These are phyloP conservation scores for Neoarthrinium moseri DNA, from an alignment of 2,329 filamentous ascomycete genomes.

Conservation along the genomic window DNA sequence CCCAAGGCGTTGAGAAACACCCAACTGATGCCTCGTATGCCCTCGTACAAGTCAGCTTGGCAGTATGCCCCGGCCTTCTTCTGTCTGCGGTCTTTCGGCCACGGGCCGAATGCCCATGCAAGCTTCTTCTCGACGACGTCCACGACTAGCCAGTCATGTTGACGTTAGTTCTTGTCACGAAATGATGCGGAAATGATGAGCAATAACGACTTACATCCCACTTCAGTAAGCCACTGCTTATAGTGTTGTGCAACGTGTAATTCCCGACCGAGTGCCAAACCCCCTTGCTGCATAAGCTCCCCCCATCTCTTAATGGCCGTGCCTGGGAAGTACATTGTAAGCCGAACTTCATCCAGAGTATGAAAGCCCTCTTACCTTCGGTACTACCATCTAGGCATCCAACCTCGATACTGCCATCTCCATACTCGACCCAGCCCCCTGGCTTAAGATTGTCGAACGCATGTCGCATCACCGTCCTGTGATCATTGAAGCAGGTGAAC, in stretches of 20 bases:
- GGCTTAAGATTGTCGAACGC: conserved; percentile 9
- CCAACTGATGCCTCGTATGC: conserved; percentile 4
- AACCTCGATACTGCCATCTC: background rate
- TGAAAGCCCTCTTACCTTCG: background rate
- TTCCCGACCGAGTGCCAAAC: conserved; percentile 3
- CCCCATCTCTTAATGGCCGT: conserved; percentile 4
- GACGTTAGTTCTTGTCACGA: background rate
- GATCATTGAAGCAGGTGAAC: conserved; percentile 8
- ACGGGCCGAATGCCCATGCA: background rate
- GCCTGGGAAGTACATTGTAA: background rate
- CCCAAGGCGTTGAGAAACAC: conserved; percentile 4
- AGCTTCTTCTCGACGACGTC: conserved; percentile 6
- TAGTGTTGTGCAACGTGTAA: conserved; percentile 1
- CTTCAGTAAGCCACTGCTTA: conserved; percentile 8
- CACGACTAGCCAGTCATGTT: background rate
- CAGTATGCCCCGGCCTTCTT: conserved; percentile 5
- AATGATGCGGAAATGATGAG: too few species aligned
- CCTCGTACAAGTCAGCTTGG: conserved; percentile 7
- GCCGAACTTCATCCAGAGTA: background rate
- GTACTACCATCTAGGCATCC: background rate
- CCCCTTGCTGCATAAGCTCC: background rate
- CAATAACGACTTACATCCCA: conserved; percentile 11
- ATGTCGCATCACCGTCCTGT: conserved; percentile 8
- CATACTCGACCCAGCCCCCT: conserved; percentile 9
- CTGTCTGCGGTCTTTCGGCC: background rate